Base-by-base conservation (phyloP, 495 filamentous ascomycete genomes). In the Podospora australis region DNA sequence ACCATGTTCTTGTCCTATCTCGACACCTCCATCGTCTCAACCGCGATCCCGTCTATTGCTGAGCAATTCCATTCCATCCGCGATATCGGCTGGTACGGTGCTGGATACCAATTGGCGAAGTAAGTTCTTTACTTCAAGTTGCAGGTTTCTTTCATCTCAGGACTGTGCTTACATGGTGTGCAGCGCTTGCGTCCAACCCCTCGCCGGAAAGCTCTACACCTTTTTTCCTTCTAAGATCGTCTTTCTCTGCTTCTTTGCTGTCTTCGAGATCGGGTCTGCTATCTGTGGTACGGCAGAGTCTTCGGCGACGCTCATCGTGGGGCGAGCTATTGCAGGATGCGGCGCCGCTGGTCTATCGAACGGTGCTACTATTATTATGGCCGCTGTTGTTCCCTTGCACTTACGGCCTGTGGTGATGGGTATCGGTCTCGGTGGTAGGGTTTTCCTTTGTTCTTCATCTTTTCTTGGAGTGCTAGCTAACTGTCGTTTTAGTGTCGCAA, bases 401-500 rank as follows among this genome's bases (percentile, higher is more conserved):
- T 72, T 69, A 42, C 63, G 76, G 11, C 72, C 78, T 3, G 51
- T 72, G 4, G 64, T 53, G 44, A 62, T 70, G 55, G 59, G 64
- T 43, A 30, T 70, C 53, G 39, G 68, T 9, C 70, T 73, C 14
- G 70, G 63, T 71, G 32, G 64, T 66, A 25, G 63, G 62, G 20
- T 53, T 72, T 68, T 86, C 78, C 46, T n/a, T n/a, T n/a, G n/a
- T n/a, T n/a, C n/a, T n/a, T n/a, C n/a, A n/a, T n/a, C n/a, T n/a
- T n/a, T n/a, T n/a, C n/a, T n/a, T n/a, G n/a, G n/a, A n/a, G n/a
- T n/a, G n/a, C n/a, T n/a, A n/a, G n/a, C n/a, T n/a, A n/a, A n/a
- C n/a, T n/a, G n/a, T n/a, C n/a, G n/a, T n/a, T n/a, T n/a, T n/a
- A 22, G 62, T 78, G 22, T 79, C 79, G 57, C 86, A 82, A 3